Base-by-base conservation (phyloP, 1,284 basidiomycete species). In the Hymenochaete sp. region DNA sequence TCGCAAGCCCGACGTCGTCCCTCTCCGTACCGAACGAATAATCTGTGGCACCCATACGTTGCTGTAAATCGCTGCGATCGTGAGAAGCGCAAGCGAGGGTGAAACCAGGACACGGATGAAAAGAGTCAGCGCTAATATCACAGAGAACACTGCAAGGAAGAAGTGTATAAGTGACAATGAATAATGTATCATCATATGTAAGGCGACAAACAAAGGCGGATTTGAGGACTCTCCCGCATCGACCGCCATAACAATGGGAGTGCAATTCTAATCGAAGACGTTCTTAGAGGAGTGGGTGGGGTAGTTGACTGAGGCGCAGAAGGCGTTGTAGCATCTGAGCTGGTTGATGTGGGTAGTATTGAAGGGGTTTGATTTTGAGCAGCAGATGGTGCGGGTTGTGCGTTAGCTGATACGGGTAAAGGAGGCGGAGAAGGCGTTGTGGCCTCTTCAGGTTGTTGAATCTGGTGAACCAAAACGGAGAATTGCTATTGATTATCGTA, bases 1-100 rank as follows among this genome's bases (percentile, higher is more conserved):
- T 4, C 72, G 66, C 37, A 93, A 60, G 0, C 82, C 84, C 55
- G 82, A 82, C 5, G 72, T 72, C 44, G 84, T 72, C 4, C 83
- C 85, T 16, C 83, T 72, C 19, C 73, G 71, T 4, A 74, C 76
- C 31, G 90, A 87, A 21, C 91, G 72, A 51, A 82, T 70, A 43
- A 93, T 90, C 64, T 93, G 90, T 4, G 86, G 82, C 1, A 83
- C 54, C 91, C 91, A 95, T 53, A 85, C 73, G 52, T 74, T 75
- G 2, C 79, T 82, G 62, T 92, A 89, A 48, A 87, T 72, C 16
- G 68, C 58, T 11, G 71, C 74, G n/a, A 92, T 70, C 55, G 88
- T 77, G 33, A 87, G 59, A 25, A 89, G 70, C 0, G 84, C 75
- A 10, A 89, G 64, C 0, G 75, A 73, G 1, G 87, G 81, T 2